Percentiles rank a stretch among this genome's conserved stretches.
These are phyloP conservation scores for Leishmania gerbilli DNA, from an alignment of 208 protist species.

Conservation along the genomic window DNA sequence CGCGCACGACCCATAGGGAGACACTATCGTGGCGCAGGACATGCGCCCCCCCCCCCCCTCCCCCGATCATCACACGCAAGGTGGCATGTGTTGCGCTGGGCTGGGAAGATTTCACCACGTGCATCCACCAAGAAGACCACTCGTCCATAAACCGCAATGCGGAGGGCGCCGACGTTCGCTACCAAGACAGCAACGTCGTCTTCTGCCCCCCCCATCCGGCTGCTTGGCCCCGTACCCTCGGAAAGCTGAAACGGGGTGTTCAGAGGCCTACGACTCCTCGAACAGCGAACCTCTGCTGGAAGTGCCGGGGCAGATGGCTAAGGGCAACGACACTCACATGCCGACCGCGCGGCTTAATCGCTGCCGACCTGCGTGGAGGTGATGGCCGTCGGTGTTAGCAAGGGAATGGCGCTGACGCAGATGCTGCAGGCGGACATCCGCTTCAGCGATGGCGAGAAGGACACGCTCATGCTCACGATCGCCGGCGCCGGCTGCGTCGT, in stretches of 20 bases:
- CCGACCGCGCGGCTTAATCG: slow-evolving; percentile 27
- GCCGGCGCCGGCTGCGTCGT: slow-evolving; percentile 44
- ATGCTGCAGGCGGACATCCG: slow-evolving; percentile 40
- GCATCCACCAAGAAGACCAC: slow-evolving; percentile 42
- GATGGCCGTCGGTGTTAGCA: slow-evolving; percentile 47
- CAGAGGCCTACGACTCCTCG: slow-evolving; percentile 46
- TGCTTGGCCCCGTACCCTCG: slow-evolving; percentile 29
- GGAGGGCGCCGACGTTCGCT: slow-evolving; percentile 32
- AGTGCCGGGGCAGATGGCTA: slow-evolving; percentile 18
- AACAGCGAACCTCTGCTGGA: slow-evolving; percentile 10
- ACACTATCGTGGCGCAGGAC: slow-evolving; percentile 38
- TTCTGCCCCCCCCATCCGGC: slow-evolving; percentile 14
- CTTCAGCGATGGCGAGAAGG: slow-evolving; percentile 60
- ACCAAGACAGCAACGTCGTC: slow-evolving; percentile 36
- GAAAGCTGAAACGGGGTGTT: slow-evolving; percentile 35
- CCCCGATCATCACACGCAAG: slow-evolving; percentile 23
- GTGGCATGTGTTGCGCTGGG: slow-evolving; percentile 26
- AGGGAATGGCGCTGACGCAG: slow-evolving; percentile 25
- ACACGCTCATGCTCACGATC: slow-evolving; percentile 41
- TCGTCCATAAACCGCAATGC: slow-evolving; percentile 38
- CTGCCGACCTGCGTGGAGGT: slow-evolving; percentile 49
- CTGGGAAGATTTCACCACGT: slow-evolving; percentile 29
- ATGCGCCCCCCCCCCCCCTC: slow-evolving; percentile 13
- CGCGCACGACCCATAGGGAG: slow-evolving; percentile 34
- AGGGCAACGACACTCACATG: slow-evolving; percentile 7